phyloP scores from a whole-genome alignment of 768 basidiomycete species.

The Agrocybe pediades region DNA sequence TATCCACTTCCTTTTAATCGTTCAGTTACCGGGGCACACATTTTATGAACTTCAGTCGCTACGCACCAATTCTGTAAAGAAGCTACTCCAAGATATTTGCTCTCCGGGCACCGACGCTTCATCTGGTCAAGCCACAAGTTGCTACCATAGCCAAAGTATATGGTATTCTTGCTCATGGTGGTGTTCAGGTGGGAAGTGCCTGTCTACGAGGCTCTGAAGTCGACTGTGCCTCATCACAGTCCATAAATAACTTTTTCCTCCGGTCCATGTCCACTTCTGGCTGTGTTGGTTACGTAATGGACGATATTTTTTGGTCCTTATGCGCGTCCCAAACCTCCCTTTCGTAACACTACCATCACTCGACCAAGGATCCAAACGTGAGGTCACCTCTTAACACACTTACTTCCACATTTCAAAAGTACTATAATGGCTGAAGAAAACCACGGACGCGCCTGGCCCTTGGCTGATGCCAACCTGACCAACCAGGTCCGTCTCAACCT shows the following conservation, averaged over 20 bases:
- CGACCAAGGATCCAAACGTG: conserved; percentile 93
- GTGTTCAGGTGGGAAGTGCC: conserved; percentile 13
- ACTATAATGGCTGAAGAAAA: conserved; percentile 52
- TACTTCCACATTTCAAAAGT: conserved; percentile 6
- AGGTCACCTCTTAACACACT: conserved; percentile 53
- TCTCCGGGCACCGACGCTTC: conserved; percentile 47
- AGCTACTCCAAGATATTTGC: conserved; percentile 41
- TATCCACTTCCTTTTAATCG: conserved; percentile 47
- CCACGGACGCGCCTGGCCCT: conserved; percentile 85
- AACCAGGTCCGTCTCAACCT: conserved; percentile 68
- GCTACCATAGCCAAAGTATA: conserved; percentile 54
- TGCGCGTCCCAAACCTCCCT: neutral
- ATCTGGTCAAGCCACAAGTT: conserved; percentile 54
- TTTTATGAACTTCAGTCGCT: neutral
- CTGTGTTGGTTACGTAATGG: conserved; percentile 13
- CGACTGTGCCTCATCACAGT: too few relatives aligned
- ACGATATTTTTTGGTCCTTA: conserved; percentile 6
- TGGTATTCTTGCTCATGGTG: conserved; percentile 19
- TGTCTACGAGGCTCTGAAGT: conserved; percentile 1
- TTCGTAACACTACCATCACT: conserved; percentile 21
- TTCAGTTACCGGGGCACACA: neutral
- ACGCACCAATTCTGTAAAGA: conserved; percentile 41
- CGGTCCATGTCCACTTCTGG: neutral
- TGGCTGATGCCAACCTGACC: conserved; percentile 83
- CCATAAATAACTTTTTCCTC: conserved; percentile 11